These are phyloP conservation scores for Lichtheimia hyalospora DNA, from an alignment of 371 early-diverging fungal genomes.

Conservation along the genomic window DNA sequence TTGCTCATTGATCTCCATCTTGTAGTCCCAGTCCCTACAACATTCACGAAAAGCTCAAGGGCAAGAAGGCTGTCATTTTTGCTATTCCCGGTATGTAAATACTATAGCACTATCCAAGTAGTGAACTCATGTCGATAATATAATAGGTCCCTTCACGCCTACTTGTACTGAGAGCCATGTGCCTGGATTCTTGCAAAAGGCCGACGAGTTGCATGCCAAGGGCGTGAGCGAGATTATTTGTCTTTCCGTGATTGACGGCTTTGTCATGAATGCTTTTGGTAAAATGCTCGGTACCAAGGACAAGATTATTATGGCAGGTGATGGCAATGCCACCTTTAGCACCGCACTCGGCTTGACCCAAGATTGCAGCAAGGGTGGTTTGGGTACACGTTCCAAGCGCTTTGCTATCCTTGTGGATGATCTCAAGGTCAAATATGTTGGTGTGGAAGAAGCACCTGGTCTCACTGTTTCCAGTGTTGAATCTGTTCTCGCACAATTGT, in stretches of 20 bases:
- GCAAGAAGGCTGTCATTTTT: conserved; percentile 78
- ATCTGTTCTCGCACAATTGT: conserved; percentile 30
- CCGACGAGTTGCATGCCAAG: conserved; percentile 60
- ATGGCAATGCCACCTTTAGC: conserved; percentile 64
- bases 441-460: conserved; percentile 59
- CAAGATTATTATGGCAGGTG: conserved; percentile 73
- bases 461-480: conserved; percentile 34
- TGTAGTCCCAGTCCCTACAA: conserved; percentile 36
- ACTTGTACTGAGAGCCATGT: conserved; percentile 77
- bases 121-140: too few relatives aligned
- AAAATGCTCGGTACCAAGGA: conserved; percentile 55
- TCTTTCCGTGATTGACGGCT: conserved; percentile 61
- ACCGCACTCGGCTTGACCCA: conserved; percentile 64
- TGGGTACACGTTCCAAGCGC: conserved; percentile 56
- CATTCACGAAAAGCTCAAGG: conserved; percentile 62
- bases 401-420: conserved; percentile 76
- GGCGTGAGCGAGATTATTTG: conserved; percentile 70
- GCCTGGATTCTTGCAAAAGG: conserved; percentile 58
- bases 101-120: too few relatives aligned
- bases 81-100: conserved; percentile 65
- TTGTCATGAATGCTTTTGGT: conserved; percentile 82
- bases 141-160: conserved; percentile 70
- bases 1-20: not conserved
- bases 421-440: conserved; percentile 69
- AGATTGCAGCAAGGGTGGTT: conserved; percentile 42